Base-by-base conservation (phyloP, 2,329 filamentous ascomycete species). In the Clonostachys chloroleuca region DNA sequence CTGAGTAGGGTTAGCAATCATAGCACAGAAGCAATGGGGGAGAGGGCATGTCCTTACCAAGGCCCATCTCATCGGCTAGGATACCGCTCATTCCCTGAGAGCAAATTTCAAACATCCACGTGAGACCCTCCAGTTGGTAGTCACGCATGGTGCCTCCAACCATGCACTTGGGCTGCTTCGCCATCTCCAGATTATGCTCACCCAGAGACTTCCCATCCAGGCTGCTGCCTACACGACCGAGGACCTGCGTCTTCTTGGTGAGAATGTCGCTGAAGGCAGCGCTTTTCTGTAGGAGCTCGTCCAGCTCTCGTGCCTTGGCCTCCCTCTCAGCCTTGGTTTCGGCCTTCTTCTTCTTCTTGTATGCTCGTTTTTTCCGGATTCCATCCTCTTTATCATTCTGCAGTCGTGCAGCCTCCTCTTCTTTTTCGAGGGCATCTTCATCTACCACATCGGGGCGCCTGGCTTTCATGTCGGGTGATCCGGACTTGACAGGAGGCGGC, bases 71-170 rank as follows among this genome's bases (percentile, higher is more conserved):
- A 57, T 96, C 92, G 0, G 92, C 92, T 34, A 96, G 65, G 48
- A 96, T 96, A 2, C 92, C 92, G 54, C 90, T 95, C 64, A 96
- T 80, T 12, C 92, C 92, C 58, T 96, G 94, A 3, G 76, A 67
- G 48, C 78, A 81, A 46, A 83, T 80, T 73, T 96, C 90, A 57
- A 87, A 95, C 73, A 99, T 85, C 94, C 94, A 99, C 1, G 95
- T 95, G 1, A 99, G 67, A 0, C 94, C 94, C 62, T 97, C 92
- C 0, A 99, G 71, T 58, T 99, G 94, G 60, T 99, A 99, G 52
- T 89, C 87, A 16, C 92, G 78, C 92, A 99, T 97, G 5, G 84
- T 86, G 2, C 94, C 94, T 6, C 90, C 90, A 1, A 86, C 84
- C 56, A 99, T 83, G 49, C 91, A 83, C 52, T 86, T 84, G 0